Evolutionary conservation across 257 asterid genomes (phyloP).

Genomic region (Anisodus tanguticus): DNA sequence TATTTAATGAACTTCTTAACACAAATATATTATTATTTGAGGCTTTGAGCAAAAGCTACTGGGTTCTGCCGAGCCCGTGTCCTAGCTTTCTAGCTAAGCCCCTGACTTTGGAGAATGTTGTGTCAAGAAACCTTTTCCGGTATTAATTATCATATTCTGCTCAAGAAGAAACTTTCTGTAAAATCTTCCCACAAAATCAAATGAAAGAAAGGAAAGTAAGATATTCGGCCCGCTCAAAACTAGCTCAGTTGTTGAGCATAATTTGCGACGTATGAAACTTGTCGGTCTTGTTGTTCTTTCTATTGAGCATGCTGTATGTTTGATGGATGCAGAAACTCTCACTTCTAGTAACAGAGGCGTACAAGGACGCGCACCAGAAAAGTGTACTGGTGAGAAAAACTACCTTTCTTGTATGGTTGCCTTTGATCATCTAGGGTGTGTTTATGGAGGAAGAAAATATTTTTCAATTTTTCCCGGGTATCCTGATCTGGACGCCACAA

Average conservation of each 20-base stretch:
- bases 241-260: not conserved
- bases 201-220: not conserved
- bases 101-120: not conserved
- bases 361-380: conserved; percentile 90
- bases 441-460: too few relatives aligned
- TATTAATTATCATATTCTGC: not conserved
- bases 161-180: not conserved
- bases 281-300: not conserved
- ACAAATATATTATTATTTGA: too few relatives aligned
- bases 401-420: not conserved
- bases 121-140: not conserved
- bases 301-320: not conserved
- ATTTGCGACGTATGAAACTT: not conserved
- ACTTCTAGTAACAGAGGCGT: conserved; percentile 82
- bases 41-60: too few relatives aligned
- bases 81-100: too few relatives aligned
- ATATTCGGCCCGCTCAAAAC: not conserved
- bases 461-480: too few relatives aligned
- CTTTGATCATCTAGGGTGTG: not conserved
- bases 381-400: conserved; percentile 69
- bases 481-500: too few relatives aligned
- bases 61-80: too few relatives aligned
- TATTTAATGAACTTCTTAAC: too few relatives aligned
- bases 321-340: conserved; percentile 61
- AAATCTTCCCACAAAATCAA: not conserved